Conservation (phyloP, 805 yeast genomes). For the Yarrowia phangngaensis region DNA sequence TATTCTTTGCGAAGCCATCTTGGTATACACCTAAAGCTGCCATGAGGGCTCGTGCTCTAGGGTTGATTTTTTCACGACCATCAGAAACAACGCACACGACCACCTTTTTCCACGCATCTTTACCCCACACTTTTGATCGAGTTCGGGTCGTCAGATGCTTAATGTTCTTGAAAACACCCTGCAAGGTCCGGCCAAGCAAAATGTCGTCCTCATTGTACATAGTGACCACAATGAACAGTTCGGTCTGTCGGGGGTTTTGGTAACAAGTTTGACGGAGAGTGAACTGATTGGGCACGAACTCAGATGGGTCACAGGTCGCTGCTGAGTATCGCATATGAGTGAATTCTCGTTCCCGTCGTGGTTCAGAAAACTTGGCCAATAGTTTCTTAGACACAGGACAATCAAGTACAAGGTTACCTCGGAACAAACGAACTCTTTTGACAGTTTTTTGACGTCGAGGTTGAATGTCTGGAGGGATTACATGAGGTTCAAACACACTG, state of each 20-base stretch:
- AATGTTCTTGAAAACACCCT: constrained; percentile 87
- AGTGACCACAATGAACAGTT: constrained; percentile 78
- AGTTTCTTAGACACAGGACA: constrained; percentile 80
- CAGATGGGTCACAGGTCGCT: constrained; percentile 84
- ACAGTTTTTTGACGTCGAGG: constrained; percentile 39
- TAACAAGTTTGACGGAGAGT: constrained; percentile 81
- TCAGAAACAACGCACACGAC: constrained; percentile 88
- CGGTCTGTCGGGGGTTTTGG: constrained; percentile 74
- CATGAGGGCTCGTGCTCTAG: constrained; percentile 71
- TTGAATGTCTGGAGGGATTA: constrained; percentile 36
- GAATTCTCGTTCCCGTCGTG: constrained; percentile 58
- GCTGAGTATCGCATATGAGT: constrained; percentile 90
- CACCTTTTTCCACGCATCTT: constrained; percentile 89
- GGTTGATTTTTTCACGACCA: constrained; percentile 81
- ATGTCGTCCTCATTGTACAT: constrained; percentile 88
- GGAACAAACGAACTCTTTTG: constrained; percentile 52
- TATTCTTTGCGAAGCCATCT: constrained; percentile 92
- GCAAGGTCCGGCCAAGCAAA: constrained; percentile 74
- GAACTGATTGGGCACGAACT: constrained; percentile 59
- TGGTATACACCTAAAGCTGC: constrained; percentile 89
- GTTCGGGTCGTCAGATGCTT: constrained; percentile 64
- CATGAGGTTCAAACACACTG: constrained; percentile 28
- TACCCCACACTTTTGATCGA: constrained; percentile 79
- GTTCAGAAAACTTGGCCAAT: constrained; percentile 50
- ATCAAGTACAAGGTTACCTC: constrained; percentile 80